Evolutionary conservation across 768 basidiomycete species (phyloP).

Genomic region (Pulveroboletus sp.): DNA sequence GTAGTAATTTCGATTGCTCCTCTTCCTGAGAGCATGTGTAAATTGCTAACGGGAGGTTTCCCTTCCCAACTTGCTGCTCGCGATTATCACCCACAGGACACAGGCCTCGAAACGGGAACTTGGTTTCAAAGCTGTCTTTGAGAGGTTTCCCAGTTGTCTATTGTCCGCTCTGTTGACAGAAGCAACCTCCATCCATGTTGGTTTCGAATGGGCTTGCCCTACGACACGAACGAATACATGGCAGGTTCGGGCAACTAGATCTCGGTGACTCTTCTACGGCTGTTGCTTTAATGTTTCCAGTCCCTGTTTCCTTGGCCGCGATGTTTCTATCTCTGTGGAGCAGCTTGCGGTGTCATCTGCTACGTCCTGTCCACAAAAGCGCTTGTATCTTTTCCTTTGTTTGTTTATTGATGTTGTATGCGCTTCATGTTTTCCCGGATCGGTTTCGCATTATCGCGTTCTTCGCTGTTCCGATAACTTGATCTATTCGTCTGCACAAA

Average conservation of each 20-base stretch:
- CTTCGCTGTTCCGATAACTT: constrained; percentile 25
- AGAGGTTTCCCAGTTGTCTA: constrained; percentile 20
- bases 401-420: constrained; percentile 33
- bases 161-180: constrained; percentile 20
- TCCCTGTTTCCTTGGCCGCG: constrained; percentile 23
- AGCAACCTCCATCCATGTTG: constrained; percentile 19
- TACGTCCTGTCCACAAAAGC: constrained; percentile 30
- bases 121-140: constrained; percentile 14
- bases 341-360: constrained; percentile 9
- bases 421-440: constrained; percentile 29
- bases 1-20: constrained; percentile 22
- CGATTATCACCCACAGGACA: constrained; percentile 26
- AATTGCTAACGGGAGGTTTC: constrained; percentile 19
- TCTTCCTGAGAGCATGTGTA: constrained; percentile 18
- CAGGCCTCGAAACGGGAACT: constrained; percentile 20
- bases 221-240: constrained; percentile 19
- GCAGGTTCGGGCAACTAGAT: constrained; percentile 23
- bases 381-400: constrained; percentile 28
- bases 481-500: constrained; percentile 37
- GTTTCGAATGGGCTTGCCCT: constrained; percentile 22
- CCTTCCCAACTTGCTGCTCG: constrained; percentile 21
- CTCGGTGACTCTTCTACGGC: constrained; percentile 21
- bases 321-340: constrained; percentile 24
- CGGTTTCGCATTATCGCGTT: constrained; percentile 9
- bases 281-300: constrained; percentile 19